phyloP scores from a whole-genome alignment of 1,284 basidiomycete genomes.

The Lentinus polychrous region DNA sequence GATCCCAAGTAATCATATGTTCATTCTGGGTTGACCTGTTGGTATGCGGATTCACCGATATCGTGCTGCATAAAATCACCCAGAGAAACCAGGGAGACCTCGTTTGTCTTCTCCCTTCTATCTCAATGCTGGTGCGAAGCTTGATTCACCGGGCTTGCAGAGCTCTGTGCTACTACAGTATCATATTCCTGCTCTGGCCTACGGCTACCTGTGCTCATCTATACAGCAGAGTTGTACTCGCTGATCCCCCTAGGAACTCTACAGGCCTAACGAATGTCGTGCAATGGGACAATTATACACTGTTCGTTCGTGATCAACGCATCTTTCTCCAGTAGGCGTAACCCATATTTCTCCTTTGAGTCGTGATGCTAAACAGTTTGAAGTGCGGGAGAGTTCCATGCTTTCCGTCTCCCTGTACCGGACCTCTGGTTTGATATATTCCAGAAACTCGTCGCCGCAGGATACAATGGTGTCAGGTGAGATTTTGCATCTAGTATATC shows the following conservation, averaged over 20 bases:
- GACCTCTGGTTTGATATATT: constrained; percentile 77
- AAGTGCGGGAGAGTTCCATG: constrained; percentile 74
- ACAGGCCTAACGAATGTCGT: constrained; percentile 2
- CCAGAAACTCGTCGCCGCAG: constrained; percentile 75
- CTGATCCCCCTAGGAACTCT: constrained; percentile 2
- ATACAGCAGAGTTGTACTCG: background rate
- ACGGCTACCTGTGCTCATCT: constrained; percentile 89
- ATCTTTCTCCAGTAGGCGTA: constrained; percentile 12
- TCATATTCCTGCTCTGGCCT: constrained; percentile 89
- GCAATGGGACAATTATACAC: constrained; percentile 4
- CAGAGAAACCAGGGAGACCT: no score
- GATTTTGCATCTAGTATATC: background rate
- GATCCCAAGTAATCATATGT: no score
- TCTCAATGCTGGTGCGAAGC: no score
- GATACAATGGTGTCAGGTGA: constrained; percentile 58
- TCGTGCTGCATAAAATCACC: no score
- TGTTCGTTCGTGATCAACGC: constrained; percentile 1
- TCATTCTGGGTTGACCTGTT: no score
- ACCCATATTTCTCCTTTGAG: constrained; percentile 17
- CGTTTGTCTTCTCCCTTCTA: no score
- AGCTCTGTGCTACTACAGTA: constrained; percentile 90
- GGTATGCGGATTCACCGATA: no score
- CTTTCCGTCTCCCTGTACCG: constrained; percentile 75
- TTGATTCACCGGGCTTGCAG: constrained; percentile 67
- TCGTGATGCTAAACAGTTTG: background rate